A percentile compares a stretch with the other conserved stretches of the same genome.
Evolutionary conservation across 2,329 filamentous ascomycete genomes (phyloP).

Genomic region (Chaetomiaceae sp.): DNA sequence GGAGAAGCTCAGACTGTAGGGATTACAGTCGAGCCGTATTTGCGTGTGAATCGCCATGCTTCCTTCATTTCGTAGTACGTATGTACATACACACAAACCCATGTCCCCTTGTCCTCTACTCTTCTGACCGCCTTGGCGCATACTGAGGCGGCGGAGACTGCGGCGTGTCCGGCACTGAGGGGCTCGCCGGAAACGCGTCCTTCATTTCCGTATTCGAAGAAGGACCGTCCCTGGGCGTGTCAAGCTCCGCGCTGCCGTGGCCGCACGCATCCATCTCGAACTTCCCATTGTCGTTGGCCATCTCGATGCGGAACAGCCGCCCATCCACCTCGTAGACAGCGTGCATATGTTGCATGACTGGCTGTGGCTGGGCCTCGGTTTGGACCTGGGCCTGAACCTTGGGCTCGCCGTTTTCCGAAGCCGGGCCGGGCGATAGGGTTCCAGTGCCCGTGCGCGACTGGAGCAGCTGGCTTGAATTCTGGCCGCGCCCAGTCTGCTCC

Average conservation of each 20-base stretch:
- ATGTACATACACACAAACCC: too few relatives aligned
- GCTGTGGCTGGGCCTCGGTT: background rate
- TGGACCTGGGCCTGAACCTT: background rate
- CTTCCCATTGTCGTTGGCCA: constrained; percentile 15
- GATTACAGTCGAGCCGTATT: too few relatives aligned
- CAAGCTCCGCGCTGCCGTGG: constrained; percentile 10
- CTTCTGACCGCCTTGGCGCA: background rate
- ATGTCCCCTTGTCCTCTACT: too few relatives aligned
- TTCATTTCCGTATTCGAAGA: background rate
- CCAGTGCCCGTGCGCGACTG: background rate
- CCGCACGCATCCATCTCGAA: constrained; percentile 21
- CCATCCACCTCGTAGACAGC: constrained; percentile 21
- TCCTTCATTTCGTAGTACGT: too few relatives aligned
- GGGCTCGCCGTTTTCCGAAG: background rate
- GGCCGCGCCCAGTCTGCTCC: background rate
- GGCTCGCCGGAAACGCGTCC: background rate
- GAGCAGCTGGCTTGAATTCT: background rate
- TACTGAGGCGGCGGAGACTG: constrained; percentile 2
- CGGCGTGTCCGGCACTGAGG: background rate
- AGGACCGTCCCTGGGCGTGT: background rate
- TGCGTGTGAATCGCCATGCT: too few relatives aligned
- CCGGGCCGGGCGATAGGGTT: background rate
- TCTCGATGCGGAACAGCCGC: constrained; percentile 17
- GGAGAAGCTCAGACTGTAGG: background rate
- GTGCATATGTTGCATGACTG: background rate